phyloP scores from a whole-genome alignment of 371 early-diverging fungal species.

The Mortierella sp. region DNA sequence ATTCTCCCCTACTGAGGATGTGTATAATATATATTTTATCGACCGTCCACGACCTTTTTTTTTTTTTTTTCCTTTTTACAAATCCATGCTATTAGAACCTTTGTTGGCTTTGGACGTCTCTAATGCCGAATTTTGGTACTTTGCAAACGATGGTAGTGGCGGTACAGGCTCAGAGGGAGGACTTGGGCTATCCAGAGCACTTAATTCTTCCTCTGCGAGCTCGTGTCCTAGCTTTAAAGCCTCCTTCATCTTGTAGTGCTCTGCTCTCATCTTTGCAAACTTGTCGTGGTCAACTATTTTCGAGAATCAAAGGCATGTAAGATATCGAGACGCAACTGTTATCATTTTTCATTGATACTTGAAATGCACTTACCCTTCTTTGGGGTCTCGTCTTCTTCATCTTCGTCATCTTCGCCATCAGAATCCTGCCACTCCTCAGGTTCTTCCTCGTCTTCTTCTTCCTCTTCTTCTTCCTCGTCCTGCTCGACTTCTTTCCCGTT shows the following conservation, averaged over 20 bases:
- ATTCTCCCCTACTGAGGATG: too few relatives aligned
- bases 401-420: slow-evolving; percentile 22
- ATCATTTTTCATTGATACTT: not conserved
- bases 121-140: slow-evolving; percentile 13
- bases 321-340: not conserved
- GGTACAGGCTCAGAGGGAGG: slow-evolving; percentile 23
- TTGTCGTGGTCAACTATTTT: slow-evolving; percentile 62
- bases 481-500: slow-evolving; percentile 20
- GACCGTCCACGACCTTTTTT: too few relatives aligned
- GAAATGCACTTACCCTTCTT: slow-evolving; percentile 47
- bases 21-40: too few relatives aligned
- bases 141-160: slow-evolving; percentile 35
- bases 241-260: slow-evolving; percentile 89
- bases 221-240: slow-evolving; percentile 66
- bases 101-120: not conserved
- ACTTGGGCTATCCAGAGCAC: slow-evolving; percentile 26
- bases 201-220: slow-evolving; percentile 57
- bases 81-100: slow-evolving; percentile 13
- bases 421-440: slow-evolving; percentile 32
- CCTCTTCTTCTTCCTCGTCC: slow-evolving; percentile 61
- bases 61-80: not conserved
- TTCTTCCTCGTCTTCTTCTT: slow-evolving; percentile 57
- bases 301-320: not conserved
- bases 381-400: slow-evolving; percentile 21
- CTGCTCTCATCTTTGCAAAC: slow-evolving; percentile 79